Percentiles rank a stretch among this genome's conserved stretches.
Evolutionary conservation across 345 rosid genomes (phyloP).

Genomic region (Schrenkiella parvula): DNA sequence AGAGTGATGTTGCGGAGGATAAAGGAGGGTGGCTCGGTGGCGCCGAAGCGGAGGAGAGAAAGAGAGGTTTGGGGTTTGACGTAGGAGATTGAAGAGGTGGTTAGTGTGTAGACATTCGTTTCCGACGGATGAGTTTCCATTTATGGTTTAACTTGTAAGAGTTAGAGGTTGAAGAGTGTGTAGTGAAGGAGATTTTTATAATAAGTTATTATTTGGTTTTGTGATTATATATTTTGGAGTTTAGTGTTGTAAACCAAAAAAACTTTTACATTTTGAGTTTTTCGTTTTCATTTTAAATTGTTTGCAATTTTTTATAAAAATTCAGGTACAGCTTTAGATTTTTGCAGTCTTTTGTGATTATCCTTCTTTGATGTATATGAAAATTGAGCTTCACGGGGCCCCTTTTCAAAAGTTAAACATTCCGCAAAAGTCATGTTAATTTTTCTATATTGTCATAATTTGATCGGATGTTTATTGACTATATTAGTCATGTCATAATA

Average conservation of each 20-base stretch:
- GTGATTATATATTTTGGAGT: slow-evolving; percentile 10
- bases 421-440: background rate
- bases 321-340: slow-evolving; percentile 13
- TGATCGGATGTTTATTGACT: too few species aligned
- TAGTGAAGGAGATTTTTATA: background rate
- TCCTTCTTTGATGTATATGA: background rate
- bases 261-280: background rate
- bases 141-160: background rate
- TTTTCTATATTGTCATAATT: background rate
- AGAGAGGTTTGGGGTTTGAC: slow-evolving; percentile 41
- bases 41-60: slow-evolving; percentile 33
- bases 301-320: background rate
- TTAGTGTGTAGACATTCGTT: slow-evolving; percentile 44
- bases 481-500: too few species aligned
- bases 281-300: background rate
- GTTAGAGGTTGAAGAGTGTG: background rate
- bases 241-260: background rate
- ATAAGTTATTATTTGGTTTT: background rate
- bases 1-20: slow-evolving; percentile 68
- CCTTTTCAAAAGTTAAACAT: background rate
- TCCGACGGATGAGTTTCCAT: slow-evolving; percentile 31
- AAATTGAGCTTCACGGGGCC: background rate
- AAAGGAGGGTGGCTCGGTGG: slow-evolving; percentile 42
- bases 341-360: background rate
- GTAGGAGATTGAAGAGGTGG: slow-evolving; percentile 70